Base-by-base conservation (phyloP, 805 yeast genomes). In the Yamadazyma nakazawae region DNA sequence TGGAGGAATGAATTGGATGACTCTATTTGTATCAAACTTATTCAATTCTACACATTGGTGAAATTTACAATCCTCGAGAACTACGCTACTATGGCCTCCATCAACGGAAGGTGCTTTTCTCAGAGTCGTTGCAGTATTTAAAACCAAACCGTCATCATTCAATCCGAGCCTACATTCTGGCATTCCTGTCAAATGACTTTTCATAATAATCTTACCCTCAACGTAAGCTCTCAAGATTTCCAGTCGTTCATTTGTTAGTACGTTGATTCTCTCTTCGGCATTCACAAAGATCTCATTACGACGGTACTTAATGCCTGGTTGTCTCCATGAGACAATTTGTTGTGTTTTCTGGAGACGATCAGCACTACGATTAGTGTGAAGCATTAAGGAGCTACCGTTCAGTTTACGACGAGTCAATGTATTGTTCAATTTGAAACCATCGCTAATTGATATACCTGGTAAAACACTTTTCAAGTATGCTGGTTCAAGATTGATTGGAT, bases 131-230 rank as follows among this genome's bases (percentile, higher is more conserved):
- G 62, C 39, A 58, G 65, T 37, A 51, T 62, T 34, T n/a, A 62
- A 44, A 34, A 63, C 47, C 11, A 59, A 51, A 21, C 64, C 60
- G 37, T 66, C 68, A 38, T 85, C 90, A 51, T 82, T 81, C 40
- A 92, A 72, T 0, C 92, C 96, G 61, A 91, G 83, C 40, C 82
- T 79, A 62, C 97, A 91, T 19, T 76, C 76, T 0, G 97, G 97
- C 78, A 82, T 80, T 3, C 97, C 97, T 0, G 87, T 76, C 11
- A 91, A 65, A 37, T 82, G 88, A 0, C 92, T 72, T 42, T 83
- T 82, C 76, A 88, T 76, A 42, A 76, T 72, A 39, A 91, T 81
- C 10, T 77, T 69, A 5, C 97, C 97, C 52, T 85, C 88, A 19
- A 90, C 87, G 57, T 80, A 84, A 0, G 90, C 76, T 47, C 85